Base-by-base conservation (phyloP, 2,329 filamentous ascomycete species). In the Cylindrodendrum hubeiense region DNA sequence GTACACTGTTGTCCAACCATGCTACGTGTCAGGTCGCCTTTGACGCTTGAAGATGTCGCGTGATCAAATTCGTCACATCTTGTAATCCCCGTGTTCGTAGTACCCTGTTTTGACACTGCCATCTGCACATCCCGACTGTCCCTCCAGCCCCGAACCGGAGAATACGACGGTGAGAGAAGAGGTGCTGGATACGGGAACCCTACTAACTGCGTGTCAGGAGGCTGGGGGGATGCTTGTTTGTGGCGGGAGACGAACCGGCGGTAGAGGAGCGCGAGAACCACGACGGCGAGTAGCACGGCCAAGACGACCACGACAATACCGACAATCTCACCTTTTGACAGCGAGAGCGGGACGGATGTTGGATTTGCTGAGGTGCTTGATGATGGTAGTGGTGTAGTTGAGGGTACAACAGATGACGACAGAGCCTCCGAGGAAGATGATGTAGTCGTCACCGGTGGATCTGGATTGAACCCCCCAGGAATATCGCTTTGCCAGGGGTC, bases 121-220 rank as follows among this genome's bases (percentile, higher is more conserved):
- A 19, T 5, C 43, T 28, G 19, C 10, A 13, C 12, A 8, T 24
- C 13, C 3, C 13, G 30, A 8, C 15, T 13, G 19, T 39, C 30
- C n/a, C 28, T 34, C 34, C 24, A 15, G 17, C 34, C 10, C 7
- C 19, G 26, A 5, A 33, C 9, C n/a, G 28, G 26, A 19, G 37
- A 43, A n/a, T 15, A 22, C 8, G 19, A 44, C 37, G 13, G 37
- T 15, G 56, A 60, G 5, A 60, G 37, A n/a, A n/a, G 56, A 24
- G 56, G 56, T 3, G 22, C 17, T 24, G 56, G 56, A 33, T 60
- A 60, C 34, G 56, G 56, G 37, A 30, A 51, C n/a, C 56, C 56
- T 51, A 60, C 51, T 24, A 60, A 49, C n/a, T 21, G 47, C n/a
- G 19, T 34, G 56, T 60, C 37, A 52, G 50, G 26, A 22, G 47